Base-by-base conservation (phyloP, 2,329 filamentous ascomycete genomes). In the Aspergillus sclerotialis region DNA sequence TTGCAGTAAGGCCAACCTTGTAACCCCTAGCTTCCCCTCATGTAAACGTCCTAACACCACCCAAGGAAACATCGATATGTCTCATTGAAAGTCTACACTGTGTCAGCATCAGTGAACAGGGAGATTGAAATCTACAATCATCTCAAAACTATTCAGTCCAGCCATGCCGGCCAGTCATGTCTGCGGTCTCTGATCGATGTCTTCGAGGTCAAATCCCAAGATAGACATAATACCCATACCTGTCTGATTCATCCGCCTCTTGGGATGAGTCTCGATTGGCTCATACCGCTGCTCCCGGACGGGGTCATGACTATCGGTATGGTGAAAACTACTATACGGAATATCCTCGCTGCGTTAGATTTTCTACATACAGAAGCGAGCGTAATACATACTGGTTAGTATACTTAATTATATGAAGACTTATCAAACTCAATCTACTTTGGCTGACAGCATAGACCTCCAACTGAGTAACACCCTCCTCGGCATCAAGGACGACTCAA, bases 381-480 rank as follows among this genome's bases (percentile, higher is more conserved):
- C 33, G 18, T 55, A 9, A 45, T 52, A 24, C 49, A 58, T 47
- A 52, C 49, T n/a, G 52, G 46, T 53, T 19, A 12, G 33, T 32
- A 25, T 32, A 8, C 8, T 11, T 7, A 21, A 14, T 4, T 11
- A 13, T 6, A 3, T 12, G 16, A 4, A n/a, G 23, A 24, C 23
- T 9, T 4, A n/a, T 7, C 23, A 30, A 8, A n/a, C n/a, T n/a
- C n/a, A n/a, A n/a, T n/a, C n/a, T n/a, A n/a, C n/a, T n/a, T n/a
- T 29, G 17, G 18, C 32, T 16, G 3, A 28, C 36, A 11, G 13
- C 10, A 14, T 23, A 61, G 53, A 61, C 39, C 39, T 60, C 7
- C 50, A 56, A 32, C 45, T 48, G 5, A 49, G 46, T 19, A 62
- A 63, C 13, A 42, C 63, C 15, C 44, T 63, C 19, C 27, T 58